Conservation (phyloP, 2,329 filamentous ascomycete species). For the Claviceps africana region DNA sequence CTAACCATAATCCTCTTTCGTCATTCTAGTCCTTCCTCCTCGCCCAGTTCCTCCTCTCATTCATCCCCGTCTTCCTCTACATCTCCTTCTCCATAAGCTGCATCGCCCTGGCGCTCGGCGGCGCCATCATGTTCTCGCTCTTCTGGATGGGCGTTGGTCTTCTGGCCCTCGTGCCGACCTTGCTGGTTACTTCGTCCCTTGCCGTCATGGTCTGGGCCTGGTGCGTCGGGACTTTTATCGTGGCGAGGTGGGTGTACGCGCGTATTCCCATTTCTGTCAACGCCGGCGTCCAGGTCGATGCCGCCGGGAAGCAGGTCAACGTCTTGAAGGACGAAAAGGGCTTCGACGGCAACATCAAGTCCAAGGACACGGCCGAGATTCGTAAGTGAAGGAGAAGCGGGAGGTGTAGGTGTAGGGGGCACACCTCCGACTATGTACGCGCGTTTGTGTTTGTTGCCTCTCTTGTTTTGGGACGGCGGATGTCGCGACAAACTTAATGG, state of each 20-base stretch:
- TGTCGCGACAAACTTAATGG: not conserved
- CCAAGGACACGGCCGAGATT: not conserved
- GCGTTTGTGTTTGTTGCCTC: not conserved
- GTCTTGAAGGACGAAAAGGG: conserved; percentile 13
- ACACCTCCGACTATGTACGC: not conserved
- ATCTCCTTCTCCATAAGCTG: conserved; percentile 48
- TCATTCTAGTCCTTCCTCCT: conserved; percentile 48
- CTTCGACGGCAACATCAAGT: conserved; percentile 8
- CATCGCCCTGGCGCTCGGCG: conserved; percentile 46
- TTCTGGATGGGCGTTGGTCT: conserved; percentile 55
- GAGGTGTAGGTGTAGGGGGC: not conserved
- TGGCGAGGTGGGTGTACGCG: conserved; percentile 32
- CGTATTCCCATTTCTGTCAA: conserved; percentile 14
- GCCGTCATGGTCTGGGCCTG: conserved; percentile 55
- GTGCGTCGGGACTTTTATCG: conserved; percentile 45
- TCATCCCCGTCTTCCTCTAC: conserved; percentile 57
- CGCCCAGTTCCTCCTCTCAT: conserved; percentile 49
- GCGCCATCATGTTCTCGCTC: conserved; percentile 50
- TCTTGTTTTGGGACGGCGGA: not conserved
- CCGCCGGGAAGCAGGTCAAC: conserved; percentile 8
- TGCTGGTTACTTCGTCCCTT: conserved; percentile 50
- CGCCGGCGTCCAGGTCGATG: conserved; percentile 10
- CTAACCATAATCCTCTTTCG: not conserved
- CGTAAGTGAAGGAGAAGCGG: not conserved
- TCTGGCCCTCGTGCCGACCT: conserved; percentile 51